Evolutionary conservation across 192 early-diverging fungal species (phyloP).

Genomic region (Backusella sp.): DNA sequence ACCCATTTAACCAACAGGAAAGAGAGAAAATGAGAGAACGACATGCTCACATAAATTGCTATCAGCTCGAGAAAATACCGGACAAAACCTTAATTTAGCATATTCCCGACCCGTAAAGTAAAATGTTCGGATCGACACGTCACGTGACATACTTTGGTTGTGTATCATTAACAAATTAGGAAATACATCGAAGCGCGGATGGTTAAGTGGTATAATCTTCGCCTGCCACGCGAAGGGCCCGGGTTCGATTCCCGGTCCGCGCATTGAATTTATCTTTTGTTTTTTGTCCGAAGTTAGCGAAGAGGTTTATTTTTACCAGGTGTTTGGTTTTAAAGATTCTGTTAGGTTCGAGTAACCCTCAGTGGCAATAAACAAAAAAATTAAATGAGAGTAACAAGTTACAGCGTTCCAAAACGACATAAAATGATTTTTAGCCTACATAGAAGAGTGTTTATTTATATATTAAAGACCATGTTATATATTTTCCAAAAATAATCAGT

Average conservation of each 20-base stretch:
- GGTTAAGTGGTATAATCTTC: slow-evolving; percentile 32
- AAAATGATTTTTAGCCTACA: too few species aligned
- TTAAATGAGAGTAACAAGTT: too few species aligned
- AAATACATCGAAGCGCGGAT: slow-evolving; percentile 10
- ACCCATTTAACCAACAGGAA: slow-evolving; percentile 40
- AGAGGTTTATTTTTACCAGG: neutral
- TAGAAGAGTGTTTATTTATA: too few species aligned
- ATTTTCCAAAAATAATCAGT: neutral
- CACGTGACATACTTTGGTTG: neutral
- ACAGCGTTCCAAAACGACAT: too few species aligned
- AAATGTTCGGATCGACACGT: neutral
- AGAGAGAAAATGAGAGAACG: neutral
- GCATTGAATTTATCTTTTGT: neutral
- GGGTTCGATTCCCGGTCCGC: slow-evolving; percentile 31
- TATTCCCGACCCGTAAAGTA: neutral
- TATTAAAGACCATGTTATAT: neutral
- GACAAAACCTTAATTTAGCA: neutral
- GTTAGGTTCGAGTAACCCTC: too few species aligned
- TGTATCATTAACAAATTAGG: neutral
- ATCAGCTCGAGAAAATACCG: neutral
- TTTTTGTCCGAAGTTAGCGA: neutral
- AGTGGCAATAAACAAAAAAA: too few species aligned
- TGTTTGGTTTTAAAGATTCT: too few species aligned
- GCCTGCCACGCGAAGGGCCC: slow-evolving; percentile 32
- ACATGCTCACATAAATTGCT: neutral